These are phyloP conservation scores for Trichosanthes cucumerina DNA, from an alignment of 306 rosid species.

Conservation along the genomic window DNA sequence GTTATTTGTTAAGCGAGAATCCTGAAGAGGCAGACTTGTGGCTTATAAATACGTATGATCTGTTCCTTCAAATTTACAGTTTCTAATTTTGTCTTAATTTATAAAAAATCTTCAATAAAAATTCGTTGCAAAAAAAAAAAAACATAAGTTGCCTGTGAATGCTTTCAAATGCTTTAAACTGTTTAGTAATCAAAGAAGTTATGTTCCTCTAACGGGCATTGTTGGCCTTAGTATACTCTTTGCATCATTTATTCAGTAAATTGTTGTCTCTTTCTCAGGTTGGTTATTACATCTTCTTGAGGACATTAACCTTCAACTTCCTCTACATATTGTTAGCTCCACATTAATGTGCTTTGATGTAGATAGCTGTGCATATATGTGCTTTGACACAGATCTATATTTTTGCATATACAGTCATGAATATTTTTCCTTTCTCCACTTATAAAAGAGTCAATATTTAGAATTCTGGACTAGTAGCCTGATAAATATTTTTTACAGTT, in stretches of 20 bases:
- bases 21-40: slow-evolving; percentile 89
- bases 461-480: not conserved
- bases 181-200: not conserved
- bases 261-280: not conserved
- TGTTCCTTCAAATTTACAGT: not conserved
- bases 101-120: not conserved
- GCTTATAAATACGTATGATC: slow-evolving; percentile 86
- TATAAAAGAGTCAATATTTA: not conserved
- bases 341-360: not conserved
- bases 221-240: not conserved
- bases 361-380: not conserved
- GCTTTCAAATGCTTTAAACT: not conserved
- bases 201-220: not conserved
- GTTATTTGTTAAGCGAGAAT: slow-evolving; percentile 64
- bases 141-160: not conserved
- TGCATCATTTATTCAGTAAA: not conserved
- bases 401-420: not conserved
- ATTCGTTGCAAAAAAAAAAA: not conserved
- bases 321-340: not conserved
- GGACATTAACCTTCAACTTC: not conserved
- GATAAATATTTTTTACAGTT: slow-evolving; percentile 35
- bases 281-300: not conserved
- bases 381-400: not conserved
- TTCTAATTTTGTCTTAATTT: not conserved
- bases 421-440: not conserved